A percentile compares a stretch with the other conserved stretches of the same genome.
Evolutionary conservation across 352 stramenopile species (phyloP).

Genomic region (Pythium periplocum): DNA sequence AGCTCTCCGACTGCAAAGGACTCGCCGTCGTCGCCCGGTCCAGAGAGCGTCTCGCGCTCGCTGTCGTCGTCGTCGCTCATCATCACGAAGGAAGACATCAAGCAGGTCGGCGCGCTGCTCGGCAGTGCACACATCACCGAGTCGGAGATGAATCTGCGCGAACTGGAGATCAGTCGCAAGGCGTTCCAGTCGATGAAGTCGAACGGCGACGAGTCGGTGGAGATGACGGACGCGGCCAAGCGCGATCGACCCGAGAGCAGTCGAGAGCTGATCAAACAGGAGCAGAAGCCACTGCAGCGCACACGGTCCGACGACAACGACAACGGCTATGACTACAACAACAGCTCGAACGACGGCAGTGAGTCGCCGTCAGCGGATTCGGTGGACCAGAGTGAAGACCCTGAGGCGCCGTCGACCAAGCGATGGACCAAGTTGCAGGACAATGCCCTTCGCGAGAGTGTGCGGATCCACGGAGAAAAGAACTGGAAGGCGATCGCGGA

Average conservation of each 20-base stretch:
- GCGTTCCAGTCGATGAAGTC: slow-evolving; percentile 29
- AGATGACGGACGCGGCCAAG: slow-evolving; percentile 36
- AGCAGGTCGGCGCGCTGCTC: slow-evolving; percentile 50
- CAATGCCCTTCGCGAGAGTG: slow-evolving; percentile 71
- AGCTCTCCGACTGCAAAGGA: slow-evolving; percentile 25
- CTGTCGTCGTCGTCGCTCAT: slow-evolving; percentile 65
- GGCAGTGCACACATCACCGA: slow-evolving; percentile 79
- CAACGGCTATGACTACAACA: slow-evolving; percentile 11
- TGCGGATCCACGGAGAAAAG: slow-evolving; percentile 80
- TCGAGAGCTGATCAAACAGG: slow-evolving; percentile 41
- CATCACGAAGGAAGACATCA: slow-evolving; percentile 82
- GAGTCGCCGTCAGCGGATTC: slow-evolving; percentile 12
- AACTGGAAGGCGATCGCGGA: slow-evolving; percentile 89
- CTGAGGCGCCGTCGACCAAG: slow-evolving; percentile 75
- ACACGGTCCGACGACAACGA: slow-evolving; percentile 39
- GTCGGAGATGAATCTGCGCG: slow-evolving; percentile 68
- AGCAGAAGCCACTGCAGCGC: slow-evolving; percentile 63
- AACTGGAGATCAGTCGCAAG: slow-evolving; percentile 77
- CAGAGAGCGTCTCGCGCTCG: slow-evolving; percentile 23
- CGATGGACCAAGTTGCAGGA: slow-evolving; percentile 88
- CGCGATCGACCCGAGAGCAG: slow-evolving; percentile 70
- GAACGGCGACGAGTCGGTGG: slow-evolving; percentile 21
- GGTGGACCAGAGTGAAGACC: slow-evolving; percentile 33
- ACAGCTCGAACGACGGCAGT: slow-evolving; percentile 28
- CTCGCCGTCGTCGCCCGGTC: slow-evolving; percentile 16